phyloP scores from a whole-genome alignment of 2,329 filamentous ascomycete species.

The Aspergillus fijiensis region DNA sequence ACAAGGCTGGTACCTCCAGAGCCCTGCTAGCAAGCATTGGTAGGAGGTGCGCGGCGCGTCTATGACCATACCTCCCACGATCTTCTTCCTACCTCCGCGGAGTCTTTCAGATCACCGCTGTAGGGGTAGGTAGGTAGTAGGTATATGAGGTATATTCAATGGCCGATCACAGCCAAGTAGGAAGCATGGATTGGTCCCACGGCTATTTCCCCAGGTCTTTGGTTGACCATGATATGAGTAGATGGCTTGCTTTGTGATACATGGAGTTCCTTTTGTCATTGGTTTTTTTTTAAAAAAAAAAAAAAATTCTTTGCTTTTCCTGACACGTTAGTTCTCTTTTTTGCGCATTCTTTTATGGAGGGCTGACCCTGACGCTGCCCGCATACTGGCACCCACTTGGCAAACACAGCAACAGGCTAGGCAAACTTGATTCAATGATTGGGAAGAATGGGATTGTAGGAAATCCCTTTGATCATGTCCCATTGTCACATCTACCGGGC shows the following conservation, averaged over 20 bases:
- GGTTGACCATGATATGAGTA: background rate
- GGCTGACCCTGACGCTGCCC: background rate
- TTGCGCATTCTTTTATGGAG: background rate
- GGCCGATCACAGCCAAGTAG: background rate
- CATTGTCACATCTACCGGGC: background rate
- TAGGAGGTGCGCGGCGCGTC: background rate
- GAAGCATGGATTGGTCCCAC: background rate
- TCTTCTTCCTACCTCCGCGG: background rate
- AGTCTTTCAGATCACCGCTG: background rate
- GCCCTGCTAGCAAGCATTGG: background rate
- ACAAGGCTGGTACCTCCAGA: no score
- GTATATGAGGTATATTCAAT: background rate
- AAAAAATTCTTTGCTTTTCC: no score
- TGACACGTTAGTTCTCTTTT: no score
- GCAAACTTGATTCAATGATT: background rate
- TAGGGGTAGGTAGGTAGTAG: no score
- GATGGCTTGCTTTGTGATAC: constrained; percentile 6
- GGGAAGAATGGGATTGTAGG: background rate
- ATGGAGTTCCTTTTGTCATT: background rate
- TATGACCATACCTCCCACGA: background rate
- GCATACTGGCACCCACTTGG: background rate
- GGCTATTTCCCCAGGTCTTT: background rate
- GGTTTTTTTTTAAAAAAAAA: no score
- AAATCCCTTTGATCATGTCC: background rate
- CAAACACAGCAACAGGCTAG: background rate